A percentile compares a stretch with the other conserved stretches of the same genome.
Evolutionary conservation across 768 basidiomycete genomes (phyloP).

Genomic region (Lactifluus hygrophoroides): DNA sequence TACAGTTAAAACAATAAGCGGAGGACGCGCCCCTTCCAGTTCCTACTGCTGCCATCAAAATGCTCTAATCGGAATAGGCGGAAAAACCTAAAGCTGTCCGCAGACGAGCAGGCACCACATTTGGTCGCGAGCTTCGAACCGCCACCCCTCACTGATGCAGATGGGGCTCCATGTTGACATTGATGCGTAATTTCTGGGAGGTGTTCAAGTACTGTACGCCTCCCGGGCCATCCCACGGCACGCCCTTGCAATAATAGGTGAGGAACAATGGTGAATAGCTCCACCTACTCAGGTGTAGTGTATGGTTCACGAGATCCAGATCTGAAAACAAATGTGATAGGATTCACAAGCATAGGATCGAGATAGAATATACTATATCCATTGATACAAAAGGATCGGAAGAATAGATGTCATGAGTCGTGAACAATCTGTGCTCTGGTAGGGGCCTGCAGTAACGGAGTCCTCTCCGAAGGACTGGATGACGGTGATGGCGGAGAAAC

Average conservation of each 20-base stretch:
- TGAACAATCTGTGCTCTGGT: not conserved
- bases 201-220: not conserved
- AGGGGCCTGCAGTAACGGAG: constrained; percentile 10
- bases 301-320: not conserved
- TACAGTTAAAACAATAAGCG: constrained; percentile 14
- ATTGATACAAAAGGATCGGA: constrained; percentile 10
- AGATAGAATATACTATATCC: constrained; percentile 16
- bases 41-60: not conserved
- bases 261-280: not conserved
- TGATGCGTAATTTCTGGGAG: not conserved
- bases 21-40: not conserved
- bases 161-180: not conserved
- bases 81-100: not conserved
- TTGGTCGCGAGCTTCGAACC: not conserved
- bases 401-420: constrained; percentile 11
- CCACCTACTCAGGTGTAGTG: not conserved
- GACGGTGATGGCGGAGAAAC: constrained; percentile 5
- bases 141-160: not conserved
- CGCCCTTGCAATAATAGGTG: not conserved
- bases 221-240: not conserved
- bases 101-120: not conserved
- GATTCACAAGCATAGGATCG: constrained; percentile 12
- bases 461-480: constrained; percentile 10
- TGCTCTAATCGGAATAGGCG: not conserved
- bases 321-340: constrained; percentile 13